A percentile compares a stretch with the other conserved stretches of the same genome.
These are phyloP conservation scores for Leccinum obscurum DNA, from an alignment of 768 basidiomycete genomes.

Conservation along the genomic window DNA sequence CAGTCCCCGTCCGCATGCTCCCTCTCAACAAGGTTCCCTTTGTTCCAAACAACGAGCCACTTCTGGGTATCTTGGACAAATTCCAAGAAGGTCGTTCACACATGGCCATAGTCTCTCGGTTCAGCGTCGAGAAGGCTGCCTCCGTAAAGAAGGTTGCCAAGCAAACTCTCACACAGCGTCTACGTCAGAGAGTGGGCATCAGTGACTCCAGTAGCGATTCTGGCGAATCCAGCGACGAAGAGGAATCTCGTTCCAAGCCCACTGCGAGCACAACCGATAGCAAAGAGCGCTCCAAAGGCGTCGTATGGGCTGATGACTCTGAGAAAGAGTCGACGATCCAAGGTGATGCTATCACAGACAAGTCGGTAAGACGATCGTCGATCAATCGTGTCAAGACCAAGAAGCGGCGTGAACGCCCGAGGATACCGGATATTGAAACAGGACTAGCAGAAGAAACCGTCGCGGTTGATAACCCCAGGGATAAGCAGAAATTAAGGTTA, in stretches of 20 bases:
- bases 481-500: conserved; percentile 30
- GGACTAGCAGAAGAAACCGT: conserved; percentile 19
- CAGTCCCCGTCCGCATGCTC: conserved; percentile 77
- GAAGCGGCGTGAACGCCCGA: conserved; percentile 11
- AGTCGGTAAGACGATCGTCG: conserved; percentile 15
- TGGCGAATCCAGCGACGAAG: conserved; percentile 47
- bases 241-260: conserved; percentile 28
- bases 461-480: conserved; percentile 17
- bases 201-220: conserved; percentile 56
- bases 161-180: conserved; percentile 72
- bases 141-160: conserved; percentile 85
- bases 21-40: conserved; percentile 86
- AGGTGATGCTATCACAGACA: conserved; percentile 24
- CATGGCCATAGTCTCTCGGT: conserved; percentile 86
- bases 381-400: conserved; percentile 19
- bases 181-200: conserved; percentile 74
- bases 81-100: conserved; percentile 92
- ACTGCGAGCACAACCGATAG: conserved; percentile 15
- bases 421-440: conserved; percentile 26
- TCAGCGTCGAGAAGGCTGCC: conserved; percentile 71
- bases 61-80: conserved; percentile 81
- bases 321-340: conserved; percentile 34
- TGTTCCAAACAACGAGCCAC: conserved; percentile 82
- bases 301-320: conserved; percentile 35
- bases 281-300: conserved; percentile 28